Percentiles rank a stretch among this genome's conserved stretches.
Evolutionary conservation across 2,329 filamentous ascomycete species (phyloP).

Genomic region (Cladosporium velox): DNA sequence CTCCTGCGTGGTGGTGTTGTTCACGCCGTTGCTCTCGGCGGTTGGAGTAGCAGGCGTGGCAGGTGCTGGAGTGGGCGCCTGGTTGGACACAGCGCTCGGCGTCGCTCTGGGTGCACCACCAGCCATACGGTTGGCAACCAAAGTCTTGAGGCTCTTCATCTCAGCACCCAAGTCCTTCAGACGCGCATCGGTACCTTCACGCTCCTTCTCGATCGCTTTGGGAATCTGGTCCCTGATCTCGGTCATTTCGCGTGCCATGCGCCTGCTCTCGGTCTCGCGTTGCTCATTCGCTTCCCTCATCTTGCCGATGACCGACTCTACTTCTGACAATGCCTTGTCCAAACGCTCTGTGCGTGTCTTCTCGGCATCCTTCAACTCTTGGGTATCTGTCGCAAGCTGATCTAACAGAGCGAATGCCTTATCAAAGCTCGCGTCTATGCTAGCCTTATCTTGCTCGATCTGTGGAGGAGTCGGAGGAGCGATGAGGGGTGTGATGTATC

Average conservation of each 20-base stretch:
- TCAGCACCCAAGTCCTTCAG: conserved; percentile 84
- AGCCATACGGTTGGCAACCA: conserved; percentile 68
- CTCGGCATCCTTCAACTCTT: conserved; percentile 83
- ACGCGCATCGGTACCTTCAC: conserved; percentile 76
- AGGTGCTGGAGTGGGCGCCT: neutral
- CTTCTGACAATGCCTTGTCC: conserved; percentile 76
- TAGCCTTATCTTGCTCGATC: conserved; percentile 89
- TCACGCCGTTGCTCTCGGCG: conserved; percentile 5
- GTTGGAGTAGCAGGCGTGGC: neutral
- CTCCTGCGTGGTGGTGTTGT: conserved; percentile 18
- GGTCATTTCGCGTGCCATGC: conserved; percentile 83
- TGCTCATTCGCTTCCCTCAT: conserved; percentile 79
- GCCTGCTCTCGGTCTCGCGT: conserved; percentile 83
- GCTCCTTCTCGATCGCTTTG: conserved; percentile 83
- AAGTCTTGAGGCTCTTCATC: conserved; percentile 86
- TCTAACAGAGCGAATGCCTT: conserved; percentile 89
- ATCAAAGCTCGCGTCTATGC: conserved; percentile 90
- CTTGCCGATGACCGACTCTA: conserved; percentile 79
- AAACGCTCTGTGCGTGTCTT: conserved; percentile 79
- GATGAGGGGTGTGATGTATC: conserved; percentile 88
- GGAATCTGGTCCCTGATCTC: conserved; percentile 82
- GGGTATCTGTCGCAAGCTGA: conserved; percentile 87
- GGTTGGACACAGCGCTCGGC: neutral
- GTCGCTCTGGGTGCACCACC: conserved; percentile 24
- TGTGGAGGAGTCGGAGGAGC: conserved; percentile 92